Base-by-base conservation (phyloP, 2,329 filamentous ascomycete species). In the Aspergillus latus region DNA sequence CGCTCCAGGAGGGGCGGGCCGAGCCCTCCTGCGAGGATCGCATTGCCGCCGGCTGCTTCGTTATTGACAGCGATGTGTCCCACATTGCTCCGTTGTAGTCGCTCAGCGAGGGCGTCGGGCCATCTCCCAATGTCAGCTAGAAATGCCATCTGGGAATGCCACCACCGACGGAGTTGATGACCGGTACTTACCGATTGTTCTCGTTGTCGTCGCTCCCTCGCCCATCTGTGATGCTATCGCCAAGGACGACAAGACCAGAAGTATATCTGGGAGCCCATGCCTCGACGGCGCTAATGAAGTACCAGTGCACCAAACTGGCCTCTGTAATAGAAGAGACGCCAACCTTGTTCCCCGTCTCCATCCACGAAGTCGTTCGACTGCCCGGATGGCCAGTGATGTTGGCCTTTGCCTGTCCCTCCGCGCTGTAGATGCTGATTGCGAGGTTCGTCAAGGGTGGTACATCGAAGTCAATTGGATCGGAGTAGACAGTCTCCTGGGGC, bases 1-100 rank as follows among this genome's bases (percentile, higher is more conserved):
- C 86, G 82, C 40, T 78, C 75, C 32, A 87, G 72, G 0, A 83
- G 79, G 37, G 82, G 84, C 2, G 86, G 86, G 0, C 87, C 86
- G 0, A 87, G 76, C 0, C 86, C 83, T 50, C 86, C 84, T 8
- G 74, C 72, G 0, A 89, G 78, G 2, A 89, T 78, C 0, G 84
- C 75, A 69, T 89, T 89, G n/a, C 86, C 87, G 44, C 86, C 86
- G 1, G 86, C 86, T 1, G 85, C 86, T 70, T 88, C 82, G 72
- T 89, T 88, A 60, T 80, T 76, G 10, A 88, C 72, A 10, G 80
- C 79, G 49, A 88, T 78, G 58, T 80, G 72, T 21, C 72, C 74
- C 16, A 44, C 46, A 81, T 79, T 10, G 68, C 60, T 8, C 68
- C 66, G 46, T 76, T 78, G 75, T 86, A 72, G 54, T 77, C 76